Evolutionary conservation across 1,139 yeast species (phyloP), one percentile per base, ranked within the genome.

Genomic region (Scheffersomyces quercinus): DNA sequence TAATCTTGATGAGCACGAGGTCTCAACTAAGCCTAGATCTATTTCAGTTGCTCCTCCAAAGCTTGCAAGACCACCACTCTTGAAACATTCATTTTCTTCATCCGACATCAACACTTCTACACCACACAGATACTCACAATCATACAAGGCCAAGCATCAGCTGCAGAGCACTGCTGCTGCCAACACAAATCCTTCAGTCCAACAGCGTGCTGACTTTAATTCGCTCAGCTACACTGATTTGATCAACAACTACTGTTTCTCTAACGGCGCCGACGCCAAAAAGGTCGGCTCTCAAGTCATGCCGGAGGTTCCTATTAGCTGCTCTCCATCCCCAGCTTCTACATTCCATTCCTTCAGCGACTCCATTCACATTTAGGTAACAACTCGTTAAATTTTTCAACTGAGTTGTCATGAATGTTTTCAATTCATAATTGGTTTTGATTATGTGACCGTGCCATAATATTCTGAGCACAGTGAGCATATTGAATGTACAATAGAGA

Each of bases 341-440:
- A 55, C 68, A 20, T 60, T 65, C 49, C 67, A 65, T 41, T 59
- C 65, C n/a, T 60, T 64, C 36, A 63, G 68, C 46, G 70, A 65
- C 49, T 63, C 68, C 29, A 63, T 65, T 48, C 67, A 65, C 48
- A 65, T 55, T 44, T 65, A 42, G 38, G 24, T 20, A 8, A 20
- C 8, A 20, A 20, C 26, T 20, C 7, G 26, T 20, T 6, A 20
- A 20, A 20, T 20, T 3, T 20, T 20, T 8, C 8, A 20, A 20
- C 26, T 20, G 26, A 20, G 26, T 20, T 20, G 26, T 20, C 26
- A 20, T 20, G 8, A 20, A 20, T 20, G 26, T 20, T 6, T 20
- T 20, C 26, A 20, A 20, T 20, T 20, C 26, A 7, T 20, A 20
- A 20, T 20, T 20, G 26, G 26, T 20, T 20, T 20, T 20, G 8